Evolutionary conservation across 768 basidiomycete genomes (phyloP).

Genomic region (Tricholoma bakamatsutake): DNA sequence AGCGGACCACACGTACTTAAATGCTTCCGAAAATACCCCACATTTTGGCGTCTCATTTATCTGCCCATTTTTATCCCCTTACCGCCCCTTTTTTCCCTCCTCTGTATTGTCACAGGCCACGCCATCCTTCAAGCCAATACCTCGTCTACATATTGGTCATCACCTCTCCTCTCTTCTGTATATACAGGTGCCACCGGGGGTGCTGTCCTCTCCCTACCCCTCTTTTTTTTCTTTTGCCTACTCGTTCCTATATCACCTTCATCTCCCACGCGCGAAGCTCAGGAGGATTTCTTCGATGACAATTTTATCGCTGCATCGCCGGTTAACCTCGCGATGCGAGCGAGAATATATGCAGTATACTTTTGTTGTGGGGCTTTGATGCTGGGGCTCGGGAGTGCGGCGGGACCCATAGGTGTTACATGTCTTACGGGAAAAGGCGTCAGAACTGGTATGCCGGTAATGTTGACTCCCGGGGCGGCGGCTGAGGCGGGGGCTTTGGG

Average conservation of each 20-base stretch:
- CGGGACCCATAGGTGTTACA: conserved; percentile 28
- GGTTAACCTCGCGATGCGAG: background rate
- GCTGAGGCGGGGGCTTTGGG: conserved; percentile 30
- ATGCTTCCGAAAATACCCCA: background rate
- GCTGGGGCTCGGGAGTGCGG: conserved; percentile 21
- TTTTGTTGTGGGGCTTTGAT: conserved; percentile 11
- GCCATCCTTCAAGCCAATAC: conserved; percentile 21
- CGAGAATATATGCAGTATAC: conserved; percentile 13
- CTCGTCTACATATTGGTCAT: conserved; percentile 12
- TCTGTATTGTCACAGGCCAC: conserved; percentile 27
- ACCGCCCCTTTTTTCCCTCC: conserved; percentile 26
- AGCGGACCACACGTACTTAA: too few species aligned
- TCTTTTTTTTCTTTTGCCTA: conserved; percentile 26
- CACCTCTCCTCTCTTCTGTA: conserved; percentile 23
- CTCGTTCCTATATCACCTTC: conserved; percentile 18
- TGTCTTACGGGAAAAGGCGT: conserved; percentile 17
- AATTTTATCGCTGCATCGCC: conserved; percentile 13
- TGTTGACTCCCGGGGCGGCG: conserved; percentile 23
- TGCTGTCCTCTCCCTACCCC: conserved; percentile 26
- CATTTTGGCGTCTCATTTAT: conserved; percentile 7
- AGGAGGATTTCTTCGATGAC: conserved; percentile 33
- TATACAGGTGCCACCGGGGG: conserved; percentile 30
- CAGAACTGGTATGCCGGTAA: background rate
- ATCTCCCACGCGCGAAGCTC: conserved; percentile 7
- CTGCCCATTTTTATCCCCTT: conserved; percentile 26